phyloP scores from a whole-genome alignment of 164 flowering plant species.

The Malania oleifera region DNA sequence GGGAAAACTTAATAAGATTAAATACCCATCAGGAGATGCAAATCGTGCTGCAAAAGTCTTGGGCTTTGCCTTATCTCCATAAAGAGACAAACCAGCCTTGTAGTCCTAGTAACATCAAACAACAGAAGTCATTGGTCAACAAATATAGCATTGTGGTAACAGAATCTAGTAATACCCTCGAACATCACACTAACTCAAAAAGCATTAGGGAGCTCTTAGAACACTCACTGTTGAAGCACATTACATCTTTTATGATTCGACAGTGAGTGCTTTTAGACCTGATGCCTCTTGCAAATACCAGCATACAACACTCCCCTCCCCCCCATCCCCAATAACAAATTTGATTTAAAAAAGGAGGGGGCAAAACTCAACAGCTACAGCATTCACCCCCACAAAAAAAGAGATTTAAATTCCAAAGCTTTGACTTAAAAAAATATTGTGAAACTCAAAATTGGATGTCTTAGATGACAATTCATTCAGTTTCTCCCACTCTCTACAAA shows the following conservation, averaged over 20 bases:
- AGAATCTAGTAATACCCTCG: background rate
- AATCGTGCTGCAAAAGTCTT: constrained; percentile 89
- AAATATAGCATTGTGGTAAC: background rate
- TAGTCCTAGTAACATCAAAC: constrained; percentile 50
- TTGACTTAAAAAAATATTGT: no score
- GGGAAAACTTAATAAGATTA: constrained; percentile 3
- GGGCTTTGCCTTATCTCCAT: constrained; percentile 92
- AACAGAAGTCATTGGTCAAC: constrained; percentile 1
- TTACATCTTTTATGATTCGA: no score
- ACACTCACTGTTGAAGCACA: no score
- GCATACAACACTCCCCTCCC: background rate
- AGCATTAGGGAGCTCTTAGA: no score
- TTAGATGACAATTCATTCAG: no score
- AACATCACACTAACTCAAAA: background rate
- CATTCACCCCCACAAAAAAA: no score
- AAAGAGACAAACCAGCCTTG: constrained; percentile 75
- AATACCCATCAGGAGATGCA: constrained; percentile 92
- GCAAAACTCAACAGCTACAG: no score
- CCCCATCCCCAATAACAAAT: no score
- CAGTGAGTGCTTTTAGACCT: no score
- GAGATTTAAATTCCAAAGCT: no score
- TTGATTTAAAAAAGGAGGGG: no score
- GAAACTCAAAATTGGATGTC: no score
- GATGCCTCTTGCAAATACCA: background rate
- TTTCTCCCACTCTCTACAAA: background rate